These are phyloP conservation scores for Mycosphaerella sp. DNA, from an alignment of 2,329 filamentous ascomycete species.

Conservation along the genomic window DNA sequence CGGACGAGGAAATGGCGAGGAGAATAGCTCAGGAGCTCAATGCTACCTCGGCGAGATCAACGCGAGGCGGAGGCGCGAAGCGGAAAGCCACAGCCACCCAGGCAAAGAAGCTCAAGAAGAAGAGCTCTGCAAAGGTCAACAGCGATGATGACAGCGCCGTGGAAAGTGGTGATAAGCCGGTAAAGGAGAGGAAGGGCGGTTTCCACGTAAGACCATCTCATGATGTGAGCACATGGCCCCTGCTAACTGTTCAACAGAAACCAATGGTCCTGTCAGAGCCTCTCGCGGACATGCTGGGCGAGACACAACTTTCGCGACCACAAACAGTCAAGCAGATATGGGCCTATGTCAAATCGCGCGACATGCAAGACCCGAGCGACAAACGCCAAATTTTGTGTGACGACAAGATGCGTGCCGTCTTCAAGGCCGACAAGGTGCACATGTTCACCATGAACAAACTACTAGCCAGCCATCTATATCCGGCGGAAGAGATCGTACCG, in stretches of 20 bases:
- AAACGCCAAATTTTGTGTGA: slow-evolving; percentile 92
- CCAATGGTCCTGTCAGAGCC: slow-evolving; percentile 67
- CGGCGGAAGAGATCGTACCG: slow-evolving; percentile 57
- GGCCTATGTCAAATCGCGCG: slow-evolving; percentile 84
- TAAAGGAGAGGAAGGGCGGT: slow-evolving; percentile 72
- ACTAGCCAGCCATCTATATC: slow-evolving; percentile 81
- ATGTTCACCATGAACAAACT: slow-evolving; percentile 99
- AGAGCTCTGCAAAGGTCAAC: slow-evolving; percentile 63
- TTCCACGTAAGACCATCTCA: slow-evolving; percentile 61
- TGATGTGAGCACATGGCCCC: background rate
- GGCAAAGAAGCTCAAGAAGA: slow-evolving; percentile 59
- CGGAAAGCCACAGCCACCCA: slow-evolving; percentile 54
- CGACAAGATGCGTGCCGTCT: slow-evolving; percentile 82
- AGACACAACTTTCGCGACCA: slow-evolving; percentile 77
- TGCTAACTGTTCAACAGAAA: slow-evolving; percentile 44
- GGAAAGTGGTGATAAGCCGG: slow-evolving; percentile 41
- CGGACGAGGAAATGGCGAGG: slow-evolving; percentile 83
- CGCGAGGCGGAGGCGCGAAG: slow-evolving; percentile 60
- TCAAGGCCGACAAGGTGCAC: slow-evolving; percentile 83
- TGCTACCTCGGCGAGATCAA: slow-evolving; percentile 59
- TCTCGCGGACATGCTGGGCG: slow-evolving; percentile 64
- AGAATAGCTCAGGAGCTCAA: slow-evolving; percentile 92
- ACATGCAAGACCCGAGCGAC: slow-evolving; percentile 85
- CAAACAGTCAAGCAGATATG: slow-evolving; percentile 96
- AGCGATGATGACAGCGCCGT: slow-evolving; percentile 75